Conservation (phyloP, 2,329 filamentous ascomycete species). For the Malbranchea zuffiana region DNA sequence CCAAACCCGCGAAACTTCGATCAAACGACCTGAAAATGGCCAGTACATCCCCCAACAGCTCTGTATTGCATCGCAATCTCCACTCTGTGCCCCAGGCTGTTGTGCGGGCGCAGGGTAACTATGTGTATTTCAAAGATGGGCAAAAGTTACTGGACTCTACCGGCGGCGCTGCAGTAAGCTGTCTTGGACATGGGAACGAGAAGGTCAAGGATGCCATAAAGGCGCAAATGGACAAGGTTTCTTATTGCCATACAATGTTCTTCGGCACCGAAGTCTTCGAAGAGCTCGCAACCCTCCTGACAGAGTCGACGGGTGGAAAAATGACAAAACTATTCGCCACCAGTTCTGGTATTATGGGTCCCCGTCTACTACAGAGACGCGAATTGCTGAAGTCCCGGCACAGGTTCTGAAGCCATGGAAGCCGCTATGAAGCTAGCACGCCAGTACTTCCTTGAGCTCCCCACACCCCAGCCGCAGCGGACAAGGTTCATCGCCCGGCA, state of each 20-base stretch:
- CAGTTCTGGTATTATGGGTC: conserved; percentile 40
- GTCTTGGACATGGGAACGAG: conserved; percentile 56
- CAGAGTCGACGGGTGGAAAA: conserved; percentile 41
- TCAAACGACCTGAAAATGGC: no score
- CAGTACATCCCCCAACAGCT: no score
- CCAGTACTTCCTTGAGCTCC: conserved; percentile 54
- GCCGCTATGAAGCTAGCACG: conserved; percentile 55
- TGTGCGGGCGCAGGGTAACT: conserved; percentile 40
- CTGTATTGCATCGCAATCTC: conserved; percentile 45
- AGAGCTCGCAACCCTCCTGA: conserved; percentile 41
- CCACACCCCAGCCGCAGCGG: conserved; percentile 42
- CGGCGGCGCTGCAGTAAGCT: conserved; percentile 61
- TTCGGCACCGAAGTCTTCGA: conserved; percentile 47
- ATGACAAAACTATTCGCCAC: conserved; percentile 48
- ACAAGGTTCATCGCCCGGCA: conserved; percentile 53
- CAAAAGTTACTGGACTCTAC: conserved; percentile 59
- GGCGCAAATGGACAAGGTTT: conserved; percentile 47
- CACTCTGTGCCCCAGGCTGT: conserved; percentile 39
- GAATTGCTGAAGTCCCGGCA: not conserved
- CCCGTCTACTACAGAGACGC: not conserved
- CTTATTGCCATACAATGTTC: conserved; percentile 50
- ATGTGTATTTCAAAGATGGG: conserved; percentile 45
- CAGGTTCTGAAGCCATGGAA: conserved; percentile 59
- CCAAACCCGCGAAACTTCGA: no score
- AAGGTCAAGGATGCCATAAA: conserved; percentile 51